Conservation (phyloP, 805 yeast genomes). For the Saccharomycopsis amapae region DNA sequence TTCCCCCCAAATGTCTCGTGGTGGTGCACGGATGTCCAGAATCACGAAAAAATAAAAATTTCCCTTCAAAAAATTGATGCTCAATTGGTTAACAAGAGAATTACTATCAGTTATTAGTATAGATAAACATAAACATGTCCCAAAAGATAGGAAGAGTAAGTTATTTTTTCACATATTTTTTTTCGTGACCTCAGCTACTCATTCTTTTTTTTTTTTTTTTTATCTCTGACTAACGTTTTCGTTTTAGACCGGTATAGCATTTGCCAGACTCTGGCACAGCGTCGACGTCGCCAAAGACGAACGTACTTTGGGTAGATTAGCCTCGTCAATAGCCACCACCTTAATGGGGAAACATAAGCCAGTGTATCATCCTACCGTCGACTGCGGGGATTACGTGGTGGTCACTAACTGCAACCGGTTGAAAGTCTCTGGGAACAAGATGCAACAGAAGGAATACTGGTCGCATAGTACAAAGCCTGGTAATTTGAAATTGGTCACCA, state of each 20-base stretch:
- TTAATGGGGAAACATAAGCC: conserved; percentile 98
- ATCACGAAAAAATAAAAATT: too few species aligned
- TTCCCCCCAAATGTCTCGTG: too few species aligned
- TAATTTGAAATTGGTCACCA: conserved; percentile 70
- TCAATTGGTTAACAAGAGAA: too few species aligned
- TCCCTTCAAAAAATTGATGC: too few species aligned
- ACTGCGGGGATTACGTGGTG: conserved; percentile 94
- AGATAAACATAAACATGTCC: too few species aligned
- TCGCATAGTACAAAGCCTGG: conserved; percentile 90
- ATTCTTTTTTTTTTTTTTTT: background rate
- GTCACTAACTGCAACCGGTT: conserved; percentile 85
- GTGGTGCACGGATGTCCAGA: too few species aligned
- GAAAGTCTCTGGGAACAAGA: conserved; percentile 78
- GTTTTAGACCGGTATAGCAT: conserved; percentile 57
- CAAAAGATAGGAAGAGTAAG: conserved; percentile 38
- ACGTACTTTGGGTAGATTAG: conserved; percentile 87
- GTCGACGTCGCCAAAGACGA: conserved; percentile 80
- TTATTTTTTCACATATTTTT: background rate
- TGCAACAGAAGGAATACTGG: conserved; percentile 77
- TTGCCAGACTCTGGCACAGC: conserved; percentile 91
- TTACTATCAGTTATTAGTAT: too few species aligned
- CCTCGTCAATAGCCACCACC: conserved; percentile 79
- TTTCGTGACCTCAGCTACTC: background rate
- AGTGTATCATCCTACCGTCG: conserved; percentile 65
- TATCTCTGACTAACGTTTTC: conserved; percentile 7